phyloP scores from a whole-genome alignment of 1,284 basidiomycete species.

The Leccinum angustisporum region DNA sequence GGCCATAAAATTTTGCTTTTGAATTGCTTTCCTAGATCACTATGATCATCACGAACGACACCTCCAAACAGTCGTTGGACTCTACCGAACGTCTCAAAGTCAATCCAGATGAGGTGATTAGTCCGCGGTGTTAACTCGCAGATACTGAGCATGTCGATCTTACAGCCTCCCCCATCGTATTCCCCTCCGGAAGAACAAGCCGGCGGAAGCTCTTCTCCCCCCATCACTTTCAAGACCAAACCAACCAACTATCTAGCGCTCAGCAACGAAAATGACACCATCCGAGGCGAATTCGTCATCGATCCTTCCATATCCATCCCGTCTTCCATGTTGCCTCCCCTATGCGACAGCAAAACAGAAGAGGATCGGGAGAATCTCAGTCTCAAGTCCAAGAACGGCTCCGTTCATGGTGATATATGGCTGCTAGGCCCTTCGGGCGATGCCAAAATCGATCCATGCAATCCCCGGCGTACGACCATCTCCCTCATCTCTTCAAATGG shows the following conservation, averaged over 20 bases:
- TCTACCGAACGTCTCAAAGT: background rate
- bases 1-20: slow-evolving; percentile 22
- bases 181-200: background rate
- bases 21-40: background rate
- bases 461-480: slow-evolving; percentile 15
- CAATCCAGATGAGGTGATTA: slow-evolving; percentile 10
- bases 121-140: background rate
- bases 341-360: slow-evolving; percentile 33
- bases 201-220: background rate
- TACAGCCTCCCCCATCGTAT: slow-evolving; percentile 31
- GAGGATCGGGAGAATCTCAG: slow-evolving; percentile 36
- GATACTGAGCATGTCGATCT: background rate
- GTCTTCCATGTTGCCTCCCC: slow-evolving; percentile 30
- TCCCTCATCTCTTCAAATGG: slow-evolving; percentile 18
- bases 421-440: slow-evolving; percentile 7
- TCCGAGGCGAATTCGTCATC: slow-evolving; percentile 38
- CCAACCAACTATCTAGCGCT: slow-evolving; percentile 40
- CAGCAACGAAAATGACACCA: slow-evolving; percentile 22
- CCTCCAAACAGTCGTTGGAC: background rate
- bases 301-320: slow-evolving; percentile 41
- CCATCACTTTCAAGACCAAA: slow-evolving; percentile 28
- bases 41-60: slow-evolving; percentile 10
- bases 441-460: background rate
- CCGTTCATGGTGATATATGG: slow-evolving; percentile 36
- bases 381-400: slow-evolving; percentile 31